phyloP scores from a whole-genome alignment of 2,329 filamentous ascomycete genomes.

The Byssothecium circinans region DNA sequence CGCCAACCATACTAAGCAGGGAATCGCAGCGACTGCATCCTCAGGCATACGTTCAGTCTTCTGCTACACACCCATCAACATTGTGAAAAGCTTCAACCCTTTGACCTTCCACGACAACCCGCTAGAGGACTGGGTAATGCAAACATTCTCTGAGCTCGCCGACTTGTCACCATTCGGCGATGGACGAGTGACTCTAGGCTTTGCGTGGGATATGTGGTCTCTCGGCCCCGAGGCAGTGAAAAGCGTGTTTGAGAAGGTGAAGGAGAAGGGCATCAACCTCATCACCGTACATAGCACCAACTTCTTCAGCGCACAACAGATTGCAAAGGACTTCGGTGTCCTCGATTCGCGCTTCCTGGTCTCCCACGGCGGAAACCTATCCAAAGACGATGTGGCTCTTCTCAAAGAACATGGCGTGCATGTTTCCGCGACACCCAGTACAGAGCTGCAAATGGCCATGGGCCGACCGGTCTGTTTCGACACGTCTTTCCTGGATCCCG shows the following conservation, averaged over 20 bases:
- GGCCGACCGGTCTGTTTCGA: conserved; percentile 44
- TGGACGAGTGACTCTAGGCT: conserved; percentile 46
- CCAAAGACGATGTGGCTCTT: conserved; percentile 38
- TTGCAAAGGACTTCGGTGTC: conserved; percentile 40
- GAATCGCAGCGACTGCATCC: conserved; percentile 45
- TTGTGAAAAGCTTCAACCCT: conserved; percentile 48
- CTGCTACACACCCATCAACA: conserved; percentile 40
- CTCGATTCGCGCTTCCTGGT: conserved; percentile 49
- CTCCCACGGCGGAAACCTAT: conserved; percentile 44
- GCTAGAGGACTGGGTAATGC: conserved; percentile 50
- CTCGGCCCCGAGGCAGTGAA: conserved; percentile 43
- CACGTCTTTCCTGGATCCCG: conserved; percentile 19
- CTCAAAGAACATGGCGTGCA: conserved; percentile 40
- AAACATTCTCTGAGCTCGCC: conserved; percentile 41
- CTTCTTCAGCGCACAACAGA: conserved; percentile 16
- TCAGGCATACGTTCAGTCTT: conserved; percentile 53
- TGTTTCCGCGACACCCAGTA: conserved; percentile 53
- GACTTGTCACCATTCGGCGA: conserved; percentile 21
- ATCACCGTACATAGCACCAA: conserved; percentile 47
- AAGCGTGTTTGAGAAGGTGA: conserved; percentile 42
- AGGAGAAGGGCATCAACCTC: conserved; percentile 41
- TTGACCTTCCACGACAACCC: conserved; percentile 50
- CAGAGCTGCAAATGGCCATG: conserved; percentile 54
- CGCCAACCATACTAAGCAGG: conserved; percentile 26
- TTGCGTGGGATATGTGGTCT: conserved; percentile 50